phyloP scores from a whole-genome alignment of 2,329 filamentous ascomycete genomes.

The Penicillium frequentans region DNA sequence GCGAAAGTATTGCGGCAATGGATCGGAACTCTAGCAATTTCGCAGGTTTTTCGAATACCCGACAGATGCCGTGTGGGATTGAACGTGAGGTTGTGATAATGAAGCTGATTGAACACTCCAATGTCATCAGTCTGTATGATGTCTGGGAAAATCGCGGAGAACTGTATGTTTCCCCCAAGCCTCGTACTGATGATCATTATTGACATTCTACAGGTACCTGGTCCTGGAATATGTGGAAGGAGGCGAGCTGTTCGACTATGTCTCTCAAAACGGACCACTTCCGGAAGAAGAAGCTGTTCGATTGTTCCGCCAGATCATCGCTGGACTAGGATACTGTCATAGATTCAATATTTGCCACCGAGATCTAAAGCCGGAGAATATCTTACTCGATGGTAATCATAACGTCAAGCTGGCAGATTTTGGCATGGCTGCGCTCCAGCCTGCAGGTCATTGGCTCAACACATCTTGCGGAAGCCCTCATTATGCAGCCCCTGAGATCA shows the following conservation, averaged over 20 bases:
- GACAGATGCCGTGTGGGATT: constrained; percentile 80
- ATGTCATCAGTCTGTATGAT: constrained; percentile 91
- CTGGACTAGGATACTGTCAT: constrained; percentile 89
- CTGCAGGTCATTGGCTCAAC: constrained; percentile 71
- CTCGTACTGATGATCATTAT: too few species aligned
- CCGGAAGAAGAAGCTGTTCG: constrained; percentile 76
- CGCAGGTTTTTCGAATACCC: constrained; percentile 56
- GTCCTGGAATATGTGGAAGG: constrained; percentile 90
- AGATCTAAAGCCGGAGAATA: constrained; percentile 96
- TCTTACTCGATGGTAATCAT: constrained; percentile 73
- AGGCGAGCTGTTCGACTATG: constrained; percentile 83
- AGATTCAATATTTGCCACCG: constrained; percentile 93
- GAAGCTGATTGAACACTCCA: constrained; percentile 91
- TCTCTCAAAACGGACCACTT: constrained; percentile 71
- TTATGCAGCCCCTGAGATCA: constrained; percentile 91
- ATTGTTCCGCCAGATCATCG: constrained; percentile 91
- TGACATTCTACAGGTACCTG: constrained; percentile 66
- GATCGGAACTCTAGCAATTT: constrained; percentile 67
- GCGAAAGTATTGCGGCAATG: constrained; percentile 80
- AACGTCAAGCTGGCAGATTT: constrained; percentile 96
- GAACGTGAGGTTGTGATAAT: constrained; percentile 96
- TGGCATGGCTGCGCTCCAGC: constrained; percentile 93
- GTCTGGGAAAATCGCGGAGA: constrained; percentile 97
- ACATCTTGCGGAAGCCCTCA: constrained; percentile 96
- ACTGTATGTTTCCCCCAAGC: constrained; percentile 62